Conservation (phyloP, 352 stramenopile genomes). For the Pythium aphanidermatum region DNA sequence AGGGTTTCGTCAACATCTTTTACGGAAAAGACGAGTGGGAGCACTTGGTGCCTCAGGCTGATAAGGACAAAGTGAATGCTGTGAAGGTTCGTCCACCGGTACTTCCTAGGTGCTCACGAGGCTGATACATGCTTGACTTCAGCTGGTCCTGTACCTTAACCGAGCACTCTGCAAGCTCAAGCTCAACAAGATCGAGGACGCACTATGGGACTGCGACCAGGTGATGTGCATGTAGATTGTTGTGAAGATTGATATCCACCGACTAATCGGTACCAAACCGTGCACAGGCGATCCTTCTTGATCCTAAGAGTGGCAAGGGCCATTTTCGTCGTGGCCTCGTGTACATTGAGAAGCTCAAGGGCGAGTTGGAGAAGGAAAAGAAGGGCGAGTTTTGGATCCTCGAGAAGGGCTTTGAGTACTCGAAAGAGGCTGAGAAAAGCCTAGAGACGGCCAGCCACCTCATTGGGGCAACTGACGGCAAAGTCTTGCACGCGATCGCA, state of each 20-base stretch:
- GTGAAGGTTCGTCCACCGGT: conserved; percentile 54
- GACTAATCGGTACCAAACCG: no score
- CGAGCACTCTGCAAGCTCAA: conserved; percentile 83
- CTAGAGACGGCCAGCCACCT: conserved; percentile 52
- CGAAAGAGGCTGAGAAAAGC: conserved; percentile 63
- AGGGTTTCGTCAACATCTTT: conserved; percentile 86
- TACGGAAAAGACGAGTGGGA: conserved; percentile 85
- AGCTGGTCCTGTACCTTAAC: conserved; percentile 78
- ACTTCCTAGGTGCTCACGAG: not conserved
- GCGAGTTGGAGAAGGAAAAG: conserved; percentile 73
- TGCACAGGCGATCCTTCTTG: conserved; percentile 57
- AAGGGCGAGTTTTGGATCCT: conserved; percentile 84
- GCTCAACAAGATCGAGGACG: conserved; percentile 75
- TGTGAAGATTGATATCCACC: no score
- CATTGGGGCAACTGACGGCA: conserved; percentile 32
- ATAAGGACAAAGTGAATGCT: conserved; percentile 77
- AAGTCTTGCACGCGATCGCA: conserved; percentile 43
- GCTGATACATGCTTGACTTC: not conserved
- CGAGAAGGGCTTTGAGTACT: conserved; percentile 77
- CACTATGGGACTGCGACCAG: conserved; percentile 81
- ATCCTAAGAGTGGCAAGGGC: conserved; percentile 54
- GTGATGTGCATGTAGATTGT: no score
- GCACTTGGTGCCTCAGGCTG: conserved; percentile 54
- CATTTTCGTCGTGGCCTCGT: conserved; percentile 78
- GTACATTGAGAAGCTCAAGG: conserved; percentile 77